These are phyloP conservation scores for Aureobasidium sp. DNA, from an alignment of 2,329 filamentous ascomycete species.

Conservation along the genomic window DNA sequence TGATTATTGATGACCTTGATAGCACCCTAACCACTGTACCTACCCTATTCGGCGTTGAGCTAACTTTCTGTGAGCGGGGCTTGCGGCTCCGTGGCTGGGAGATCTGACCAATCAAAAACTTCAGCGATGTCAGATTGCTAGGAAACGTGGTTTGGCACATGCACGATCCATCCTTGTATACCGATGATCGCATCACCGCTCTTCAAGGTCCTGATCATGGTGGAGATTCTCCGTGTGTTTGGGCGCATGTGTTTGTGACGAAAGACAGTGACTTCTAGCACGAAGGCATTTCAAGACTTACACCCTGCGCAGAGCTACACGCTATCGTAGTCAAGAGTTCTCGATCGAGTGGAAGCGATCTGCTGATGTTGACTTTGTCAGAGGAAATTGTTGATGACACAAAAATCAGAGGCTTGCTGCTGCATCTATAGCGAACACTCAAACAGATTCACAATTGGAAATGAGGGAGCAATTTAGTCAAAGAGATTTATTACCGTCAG, in stretches of 20 bases:
- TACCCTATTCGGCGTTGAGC: constrained; percentile 3
- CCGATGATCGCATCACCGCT: neutral
- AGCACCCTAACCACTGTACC: neutral
- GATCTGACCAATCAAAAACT: neutral
- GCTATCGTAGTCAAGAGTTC: no score
- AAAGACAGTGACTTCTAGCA: neutral
- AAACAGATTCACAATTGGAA: no score
- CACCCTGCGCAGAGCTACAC: neutral
- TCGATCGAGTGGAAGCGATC: no score
- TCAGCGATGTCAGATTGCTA: neutral
- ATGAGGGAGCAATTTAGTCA: no score
- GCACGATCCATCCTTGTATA: neutral
- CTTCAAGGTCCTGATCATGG: neutral
- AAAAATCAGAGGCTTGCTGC: no score
- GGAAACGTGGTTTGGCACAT: neutral
- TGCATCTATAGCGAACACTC: no score
- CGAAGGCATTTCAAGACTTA: no score
- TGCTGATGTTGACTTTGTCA: no score
- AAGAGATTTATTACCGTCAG: neutral
- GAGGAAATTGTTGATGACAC: no score
- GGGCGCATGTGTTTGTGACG: neutral
- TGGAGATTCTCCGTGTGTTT: neutral
- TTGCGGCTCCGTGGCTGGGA: neutral
- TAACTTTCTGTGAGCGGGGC: neutral
- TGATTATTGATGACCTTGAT: neutral